Base-by-base conservation (phyloP, 2,329 filamentous ascomycete genomes). In the Bipolaris victoriae region DNA sequence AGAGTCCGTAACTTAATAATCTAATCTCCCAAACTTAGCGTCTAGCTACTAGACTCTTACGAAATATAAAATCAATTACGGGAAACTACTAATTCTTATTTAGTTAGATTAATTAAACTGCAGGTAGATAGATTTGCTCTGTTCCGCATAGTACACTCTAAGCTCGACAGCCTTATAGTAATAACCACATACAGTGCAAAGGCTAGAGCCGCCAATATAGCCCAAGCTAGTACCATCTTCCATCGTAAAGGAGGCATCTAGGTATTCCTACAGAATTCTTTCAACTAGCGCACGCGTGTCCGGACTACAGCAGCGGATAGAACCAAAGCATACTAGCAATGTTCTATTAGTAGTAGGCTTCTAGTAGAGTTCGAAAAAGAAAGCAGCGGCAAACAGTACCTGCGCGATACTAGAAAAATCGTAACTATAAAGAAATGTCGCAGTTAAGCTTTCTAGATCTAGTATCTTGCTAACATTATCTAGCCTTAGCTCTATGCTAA, bases 1-100 rank as follows among this genome's bases (percentile, higher is more conserved):
- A 49, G 51, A 52, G 33, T 43, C 37, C n/a, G 10, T 9, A 18
- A 31, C 20, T 37, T 60, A 7, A 51, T 64, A 18, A 52, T 62
- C 54, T 49, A 10, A 18, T 49, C 49, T 62, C 10, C 60, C 20
- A 58, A 64, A 64, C 2, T 45, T 9, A 55, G 43, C 15, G 26
- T 58, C 50, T 45, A 65, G 61, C 33, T 52, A 40, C 52, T 65
- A 18, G 11, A 51, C 37, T 49, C n/a, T 54, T 52, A 31, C 36
- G 5, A 63, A 53, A 3, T 57, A 13, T 33, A 39, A 29, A 15
- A 63, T 55, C 2, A n/a, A 49, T 40, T 63, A 31, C 10, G 40
- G 58, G 54, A 65, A 65, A 47, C 61, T 26, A 20, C 63, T 61
- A 13, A 63, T 62, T 51, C 36, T 55, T 62, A 31, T 44, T 53